Evolutionary conservation across 805 yeast species (phyloP), one percentile per base, ranked within the genome.

Genomic region (Metschnikowia matae): DNA sequence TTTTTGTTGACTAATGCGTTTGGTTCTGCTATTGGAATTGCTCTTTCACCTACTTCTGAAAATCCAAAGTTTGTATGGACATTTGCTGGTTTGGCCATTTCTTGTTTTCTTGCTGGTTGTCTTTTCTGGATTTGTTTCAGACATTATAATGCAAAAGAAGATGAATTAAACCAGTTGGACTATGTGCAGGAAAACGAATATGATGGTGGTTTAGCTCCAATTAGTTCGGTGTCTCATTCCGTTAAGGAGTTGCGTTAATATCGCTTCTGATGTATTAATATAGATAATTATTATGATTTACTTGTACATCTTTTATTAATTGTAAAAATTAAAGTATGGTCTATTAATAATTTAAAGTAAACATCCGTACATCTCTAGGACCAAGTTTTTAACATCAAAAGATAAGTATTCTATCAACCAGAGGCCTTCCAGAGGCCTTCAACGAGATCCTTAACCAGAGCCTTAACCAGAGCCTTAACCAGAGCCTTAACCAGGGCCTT

Each of bases 1-100:
- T 86, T 83, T 73, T 74, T 87, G 61, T 69, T 87, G 50, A 85
- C 87, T 39, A 83, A 76, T 57, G 94, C 95, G n/a, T 60, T 84
- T 46, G 90, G 94, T 51, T 78, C 92, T 23, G 89, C 90, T 18
- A 61, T 86, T 43, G 89, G 91, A 60, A 82, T 83, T 66, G 88
- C 89, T 13, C 71, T 85, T 48, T 80, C 87, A 15, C 78, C 89
- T 26, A 81, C 84, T 10, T 74, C 88, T 10, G 75, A 68, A 50
- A 82, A 87, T 68, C 92, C 92, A 41, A 80, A 85, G 70, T 75
- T 82, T 61, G 78, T 80, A 42, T 83, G 89, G 87, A 77, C 81
- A 61, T 87, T 81, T 67, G 73, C 79, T 46, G 87, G 86, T 46
- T 74, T 85, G 54, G 84, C 83, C 17, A 66, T 76, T 43, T 75